Conservation (phyloP, 768 basidiomycete genomes). For the Boletus pseudopeckii region DNA sequence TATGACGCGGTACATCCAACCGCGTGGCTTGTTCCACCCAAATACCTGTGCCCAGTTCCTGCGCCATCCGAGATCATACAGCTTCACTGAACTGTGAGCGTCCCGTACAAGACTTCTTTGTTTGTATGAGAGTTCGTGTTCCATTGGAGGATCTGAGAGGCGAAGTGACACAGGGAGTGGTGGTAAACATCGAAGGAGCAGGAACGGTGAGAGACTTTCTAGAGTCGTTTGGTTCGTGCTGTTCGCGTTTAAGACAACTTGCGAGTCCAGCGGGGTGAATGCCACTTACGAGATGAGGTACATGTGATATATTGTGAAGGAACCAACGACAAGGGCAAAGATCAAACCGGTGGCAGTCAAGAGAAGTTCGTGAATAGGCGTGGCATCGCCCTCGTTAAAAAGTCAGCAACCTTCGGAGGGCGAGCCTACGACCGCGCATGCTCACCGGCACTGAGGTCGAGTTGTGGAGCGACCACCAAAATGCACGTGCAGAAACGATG, state of each 20-base stretch:
- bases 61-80: conserved; percentile 75
- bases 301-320: conserved; percentile 72
- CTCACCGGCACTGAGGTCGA: conserved; percentile 56
- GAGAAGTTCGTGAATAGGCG: conserved; percentile 68
- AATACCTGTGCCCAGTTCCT: conserved; percentile 69
- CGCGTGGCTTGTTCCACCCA: conserved; percentile 51
- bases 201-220: conserved; percentile 71
- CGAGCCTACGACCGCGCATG: not conserved
- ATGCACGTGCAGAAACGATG: conserved; percentile 46
- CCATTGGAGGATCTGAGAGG: conserved; percentile 67
- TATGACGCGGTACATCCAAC: conserved; percentile 52
- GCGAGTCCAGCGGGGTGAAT: not conserved
- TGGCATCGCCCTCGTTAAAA: conserved; percentile 49
- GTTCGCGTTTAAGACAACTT: not conserved
- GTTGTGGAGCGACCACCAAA: conserved; percentile 65
- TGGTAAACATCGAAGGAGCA: conserved; percentile 69
- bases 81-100: conserved; percentile 54
- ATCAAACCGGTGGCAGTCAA: conserved; percentile 57
- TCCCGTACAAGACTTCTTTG: conserved; percentile 66
- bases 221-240: conserved; percentile 88
- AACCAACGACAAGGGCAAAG: conserved; percentile 65
- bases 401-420: conserved; percentile 1
- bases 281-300: conserved; percentile 67
- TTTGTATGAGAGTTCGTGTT: conserved; percentile 62
- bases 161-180: conserved; percentile 46